Evolutionary conservation across 106 monocot species (phyloP).

Genomic region (Phalaenopsis aphrodite): DNA sequence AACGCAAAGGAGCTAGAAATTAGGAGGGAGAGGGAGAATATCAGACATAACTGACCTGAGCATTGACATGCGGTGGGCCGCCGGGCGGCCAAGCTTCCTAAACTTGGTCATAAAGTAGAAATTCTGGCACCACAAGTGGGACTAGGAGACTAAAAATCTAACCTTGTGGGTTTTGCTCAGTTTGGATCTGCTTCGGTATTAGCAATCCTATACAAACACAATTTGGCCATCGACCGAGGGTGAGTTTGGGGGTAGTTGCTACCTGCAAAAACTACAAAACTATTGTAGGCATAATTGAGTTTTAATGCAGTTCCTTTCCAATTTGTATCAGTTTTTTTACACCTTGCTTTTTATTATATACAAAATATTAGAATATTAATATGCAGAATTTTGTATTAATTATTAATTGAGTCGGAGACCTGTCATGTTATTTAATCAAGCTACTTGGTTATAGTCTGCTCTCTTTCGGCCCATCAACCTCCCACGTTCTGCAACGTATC

Average conservation of each 20-base stretch:
- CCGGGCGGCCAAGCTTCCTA: slow-evolving; percentile 85
- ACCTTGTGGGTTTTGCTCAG: background rate
- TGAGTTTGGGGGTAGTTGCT: background rate
- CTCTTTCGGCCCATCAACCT: too few species aligned
- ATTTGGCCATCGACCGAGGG: background rate
- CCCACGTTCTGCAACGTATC: too few species aligned
- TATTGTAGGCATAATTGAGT: background rate
- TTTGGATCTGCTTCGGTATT: background rate
- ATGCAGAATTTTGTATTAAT: too few species aligned
- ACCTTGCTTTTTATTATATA: background rate
- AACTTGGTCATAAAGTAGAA: slow-evolving; percentile 57
- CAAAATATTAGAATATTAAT: too few species aligned
- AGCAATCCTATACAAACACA: background rate
- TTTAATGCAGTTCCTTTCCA: background rate
- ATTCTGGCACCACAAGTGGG: background rate
- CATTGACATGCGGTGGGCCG: slow-evolving; percentile 65
- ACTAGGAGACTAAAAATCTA: background rate
- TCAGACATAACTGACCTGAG: slow-evolving; percentile 39
- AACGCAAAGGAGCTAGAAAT: background rate
- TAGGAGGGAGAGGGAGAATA: background rate
- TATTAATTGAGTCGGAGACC: too few species aligned
- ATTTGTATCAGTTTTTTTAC: background rate
- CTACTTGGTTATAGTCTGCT: too few species aligned
- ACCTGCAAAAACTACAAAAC: background rate
- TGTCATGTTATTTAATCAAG: too few species aligned